Evolutionary conservation across 768 basidiomycete genomes (phyloP), one percentile per base, ranked within the genome.

Genomic region (Hydnomerulius pinastri): DNA sequence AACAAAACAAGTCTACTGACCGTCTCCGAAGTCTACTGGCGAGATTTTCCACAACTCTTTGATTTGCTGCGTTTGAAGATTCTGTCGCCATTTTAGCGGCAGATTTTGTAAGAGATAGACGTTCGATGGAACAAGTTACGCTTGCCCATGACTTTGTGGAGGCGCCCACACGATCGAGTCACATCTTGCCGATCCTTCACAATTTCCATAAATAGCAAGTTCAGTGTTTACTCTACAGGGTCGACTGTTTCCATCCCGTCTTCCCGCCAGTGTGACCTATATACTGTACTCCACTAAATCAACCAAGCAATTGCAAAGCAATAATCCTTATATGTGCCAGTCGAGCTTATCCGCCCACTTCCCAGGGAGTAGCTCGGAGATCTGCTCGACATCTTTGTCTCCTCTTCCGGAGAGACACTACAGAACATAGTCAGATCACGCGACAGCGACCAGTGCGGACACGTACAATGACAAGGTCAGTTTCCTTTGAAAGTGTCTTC

Each of bases 351-450:
- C 87, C 10, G 90, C 93, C 96, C 95, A 98, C 71, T 96, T 90
- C 48, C 80, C 80, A 10, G 96, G 96, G 48, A 99, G 76, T 33
- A 98, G 75, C 61, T 95, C 74, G n/a, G 89, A 93, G 50, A 99
- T 94, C 64, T 98, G 90, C 58, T 96, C 90, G 4, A 99, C 97
- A 64, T 99, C 96, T 71, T 98, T 98, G 71, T 98, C 94, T 15
- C 97, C 97, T 55, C 96, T 84, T 43, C 96, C 96, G 46, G 92
- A 95, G 44, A 98, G 74, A 63, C 93, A 97, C 91, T 95, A 51
- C 21, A 20, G 36, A 15, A 8, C 15, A 4, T 18, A 20, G 46
- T 60, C 20, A 61, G 51, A 35, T 35, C 3, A 15, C 13, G 24
- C 51, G 25, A 57, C 43, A 53, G 43, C 40, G 33, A 20, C n/a